phyloP scores from a whole-genome alignment of 306 rosid genomes.

The Notholithocarpus densiflorus region DNA sequence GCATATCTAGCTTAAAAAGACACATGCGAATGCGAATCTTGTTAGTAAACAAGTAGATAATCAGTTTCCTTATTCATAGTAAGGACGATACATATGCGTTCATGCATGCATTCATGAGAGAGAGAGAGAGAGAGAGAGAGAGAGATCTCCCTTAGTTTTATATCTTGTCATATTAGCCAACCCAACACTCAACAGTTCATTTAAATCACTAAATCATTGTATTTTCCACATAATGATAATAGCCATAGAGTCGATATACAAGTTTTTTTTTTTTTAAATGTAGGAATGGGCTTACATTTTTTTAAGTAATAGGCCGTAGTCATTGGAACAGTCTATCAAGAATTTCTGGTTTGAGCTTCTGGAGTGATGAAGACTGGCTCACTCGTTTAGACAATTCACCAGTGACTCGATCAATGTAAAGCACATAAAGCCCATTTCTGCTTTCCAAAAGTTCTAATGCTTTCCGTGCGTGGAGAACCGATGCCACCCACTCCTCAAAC shows the following conservation, averaged over 20 bases:
- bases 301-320: slow-evolving; percentile 8
- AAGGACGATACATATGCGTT: not conserved
- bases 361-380: slow-evolving; percentile 40
- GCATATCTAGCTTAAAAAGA: too few relatives aligned
- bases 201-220: too few relatives aligned
- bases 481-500: slow-evolving; percentile 77
- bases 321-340: slow-evolving; percentile 45
- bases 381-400: slow-evolving; percentile 67
- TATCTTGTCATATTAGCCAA: not conserved
- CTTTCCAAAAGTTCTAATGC: slow-evolving; percentile 73
- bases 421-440: slow-evolving; percentile 77
- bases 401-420: slow-evolving; percentile 78
- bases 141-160: not conserved
- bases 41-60: not conserved
- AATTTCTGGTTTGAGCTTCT: slow-evolving; percentile 52
- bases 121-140: not conserved
- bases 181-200: not conserved
- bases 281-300: slow-evolving; percentile 2
- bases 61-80: not conserved
- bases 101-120: not conserved
- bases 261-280: not conserved
- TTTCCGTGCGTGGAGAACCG: slow-evolving; percentile 65
- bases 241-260: too few relatives aligned
- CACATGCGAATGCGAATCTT: too few relatives aligned
- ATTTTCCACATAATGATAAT: too few relatives aligned